Percentiles rank a stretch among this genome's conserved stretches.
phyloP scores from a whole-genome alignment of 805 yeast species.

The Dipodascus geniculatus region DNA sequence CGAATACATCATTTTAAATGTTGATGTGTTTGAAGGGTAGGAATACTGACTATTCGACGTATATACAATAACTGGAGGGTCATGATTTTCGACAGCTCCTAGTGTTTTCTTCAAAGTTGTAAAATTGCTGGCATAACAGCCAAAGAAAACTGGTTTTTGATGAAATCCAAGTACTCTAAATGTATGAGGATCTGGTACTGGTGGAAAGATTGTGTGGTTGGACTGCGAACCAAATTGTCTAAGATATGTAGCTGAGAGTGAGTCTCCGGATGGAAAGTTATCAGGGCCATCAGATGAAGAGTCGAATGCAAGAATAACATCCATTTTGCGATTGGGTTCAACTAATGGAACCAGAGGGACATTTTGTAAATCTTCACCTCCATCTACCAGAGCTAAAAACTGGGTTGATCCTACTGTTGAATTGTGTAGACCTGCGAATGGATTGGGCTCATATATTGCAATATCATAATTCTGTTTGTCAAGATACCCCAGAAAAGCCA shows the following conservation, averaged over 20 bases:
- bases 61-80: constrained; percentile 70
- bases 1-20: constrained; percentile 54
- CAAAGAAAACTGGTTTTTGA: constrained; percentile 60
- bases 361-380: constrained; percentile 68
- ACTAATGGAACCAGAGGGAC: constrained; percentile 54
- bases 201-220: constrained; percentile 29
- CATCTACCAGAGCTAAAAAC: constrained; percentile 48
- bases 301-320: constrained; percentile 43
- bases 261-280: constrained; percentile 35
- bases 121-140: constrained; percentile 54
- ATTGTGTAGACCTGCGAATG: constrained; percentile 22
- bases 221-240: constrained; percentile 24
- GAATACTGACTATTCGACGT: constrained; percentile 62
- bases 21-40: constrained; percentile 55
- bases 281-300: constrained; percentile 23
- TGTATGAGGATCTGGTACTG: constrained; percentile 37
- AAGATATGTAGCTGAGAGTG: constrained; percentile 22
- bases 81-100: constrained; percentile 28
- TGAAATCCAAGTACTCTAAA: constrained; percentile 47
- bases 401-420: constrained; percentile 28
- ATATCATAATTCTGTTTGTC: constrained; percentile 28
- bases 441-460: constrained; percentile 41
- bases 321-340: constrained; percentile 43
- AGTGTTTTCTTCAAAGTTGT: constrained; percentile 53
- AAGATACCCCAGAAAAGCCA: not conserved